Conservation (phyloP, 1,139 yeast species). For the Candida sanyaensis region DNA sequence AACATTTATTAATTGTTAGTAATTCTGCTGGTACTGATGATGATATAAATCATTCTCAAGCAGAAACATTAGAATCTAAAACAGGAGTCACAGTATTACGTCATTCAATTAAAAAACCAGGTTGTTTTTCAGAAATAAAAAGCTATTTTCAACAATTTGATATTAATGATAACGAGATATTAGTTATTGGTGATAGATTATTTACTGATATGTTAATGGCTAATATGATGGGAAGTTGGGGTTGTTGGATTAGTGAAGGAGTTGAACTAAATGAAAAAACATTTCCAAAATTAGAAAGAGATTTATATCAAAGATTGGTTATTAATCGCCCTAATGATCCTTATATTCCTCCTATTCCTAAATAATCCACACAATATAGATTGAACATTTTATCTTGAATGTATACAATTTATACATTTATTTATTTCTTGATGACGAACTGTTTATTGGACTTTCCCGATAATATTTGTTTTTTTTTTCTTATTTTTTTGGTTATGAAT, state of each 20-base stretch:
- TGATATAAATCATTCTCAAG: constrained; percentile 64
- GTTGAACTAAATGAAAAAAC: constrained; percentile 56
- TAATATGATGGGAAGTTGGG: constrained; percentile 85
- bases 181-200: constrained; percentile 86
- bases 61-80: constrained; percentile 57
- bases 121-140: constrained; percentile 74
- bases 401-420: neutral
- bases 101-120: constrained; percentile 86
- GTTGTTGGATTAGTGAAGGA: constrained; percentile 82
- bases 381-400: neutral
- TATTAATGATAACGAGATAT: constrained; percentile 64
- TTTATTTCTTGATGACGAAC: neutral
- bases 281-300: constrained; percentile 56
- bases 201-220: constrained; percentile 95
- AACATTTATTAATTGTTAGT: constrained; percentile 76
- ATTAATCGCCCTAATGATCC: constrained; percentile 22
- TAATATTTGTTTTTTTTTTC: neutral
- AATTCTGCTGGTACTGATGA: constrained; percentile 92
- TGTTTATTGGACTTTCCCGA: neutral
- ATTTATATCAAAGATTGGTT: constrained; percentile 34
- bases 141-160: constrained; percentile 53
- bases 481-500: neutral
- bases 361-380: too few relatives aligned
- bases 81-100: constrained; percentile 80
- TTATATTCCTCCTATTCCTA: constrained; percentile 30